Conservation (phyloP, 352 stramenopile genomes). For the Pythium dissotocum region DNA sequence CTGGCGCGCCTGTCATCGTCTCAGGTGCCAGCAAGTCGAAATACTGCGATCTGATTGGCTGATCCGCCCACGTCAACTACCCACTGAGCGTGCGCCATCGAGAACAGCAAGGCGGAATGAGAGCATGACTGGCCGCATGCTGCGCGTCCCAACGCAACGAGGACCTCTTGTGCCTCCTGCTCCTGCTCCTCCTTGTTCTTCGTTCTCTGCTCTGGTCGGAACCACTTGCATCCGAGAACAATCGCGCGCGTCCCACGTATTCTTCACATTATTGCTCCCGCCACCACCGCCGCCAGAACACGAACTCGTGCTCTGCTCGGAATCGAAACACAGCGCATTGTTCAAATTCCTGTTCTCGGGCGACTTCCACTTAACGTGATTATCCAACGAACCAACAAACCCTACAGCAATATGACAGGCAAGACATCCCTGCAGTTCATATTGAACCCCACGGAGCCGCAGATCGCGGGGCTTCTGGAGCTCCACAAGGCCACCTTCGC, state of each 20-base stretch:
- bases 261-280: background rate
- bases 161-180: background rate
- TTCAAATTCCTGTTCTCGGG: conserved; percentile 6
- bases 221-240: background rate
- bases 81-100: conserved; percentile 14
- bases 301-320: background rate
- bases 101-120: conserved; percentile 16
- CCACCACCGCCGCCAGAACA: background rate
- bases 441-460: conserved; percentile 19
- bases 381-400: too few species aligned
- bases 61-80: conserved; percentile 1
- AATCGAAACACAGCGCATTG: background rate
- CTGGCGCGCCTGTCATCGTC: conserved; percentile 7
- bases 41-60: conserved; percentile 21
- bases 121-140: background rate
- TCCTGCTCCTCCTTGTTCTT: too few species aligned
- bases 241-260: background rate
- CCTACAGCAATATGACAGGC: conserved; percentile 5
- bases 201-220: background rate
- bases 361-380: background rate
- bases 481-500: conserved; percentile 18
- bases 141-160: background rate
- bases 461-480: conserved; percentile 16
- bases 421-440: conserved; percentile 29
- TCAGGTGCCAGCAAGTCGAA: conserved; percentile 16